Conservation (phyloP, 2,329 filamentous ascomycete genomes). For the Aspergillus neotritici region DNA sequence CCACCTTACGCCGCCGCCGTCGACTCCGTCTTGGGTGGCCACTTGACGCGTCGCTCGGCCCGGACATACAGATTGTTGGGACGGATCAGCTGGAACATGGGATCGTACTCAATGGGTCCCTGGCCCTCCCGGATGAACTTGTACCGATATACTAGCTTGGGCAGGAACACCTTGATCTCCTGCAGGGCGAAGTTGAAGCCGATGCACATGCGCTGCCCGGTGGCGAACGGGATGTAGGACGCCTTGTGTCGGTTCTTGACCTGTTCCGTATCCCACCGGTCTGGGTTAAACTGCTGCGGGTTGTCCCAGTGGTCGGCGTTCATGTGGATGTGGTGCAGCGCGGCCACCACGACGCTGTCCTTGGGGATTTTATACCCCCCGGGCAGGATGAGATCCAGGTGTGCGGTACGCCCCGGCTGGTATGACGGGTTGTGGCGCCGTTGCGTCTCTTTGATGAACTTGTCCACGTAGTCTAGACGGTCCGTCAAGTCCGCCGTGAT, state of each 20-base stretch:
- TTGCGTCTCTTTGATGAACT: constrained; percentile 53
- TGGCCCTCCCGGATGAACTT: constrained; percentile 47
- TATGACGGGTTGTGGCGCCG: constrained; percentile 56
- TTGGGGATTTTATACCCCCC: constrained; percentile 54
- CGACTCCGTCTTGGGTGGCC: constrained; percentile 19
- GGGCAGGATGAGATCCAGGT: constrained; percentile 52
- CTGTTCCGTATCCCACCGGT: constrained; percentile 53
- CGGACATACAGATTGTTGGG: constrained; percentile 23
- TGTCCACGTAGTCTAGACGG: constrained; percentile 41
- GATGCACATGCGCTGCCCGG: constrained; percentile 54
- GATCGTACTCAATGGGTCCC: constrained; percentile 38
- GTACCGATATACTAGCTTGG: constrained; percentile 56
- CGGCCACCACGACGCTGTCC: constrained; percentile 49
- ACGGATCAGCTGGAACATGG: constrained; percentile 25
- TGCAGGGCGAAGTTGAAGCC: constrained; percentile 60
- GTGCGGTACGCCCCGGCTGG: constrained; percentile 55
- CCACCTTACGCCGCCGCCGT: neutral
- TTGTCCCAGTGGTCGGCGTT: constrained; percentile 55
- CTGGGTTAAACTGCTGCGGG: constrained; percentile 53
- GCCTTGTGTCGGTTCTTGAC: constrained; percentile 49
- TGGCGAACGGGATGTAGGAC: constrained; percentile 55
- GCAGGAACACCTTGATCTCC: constrained; percentile 53
- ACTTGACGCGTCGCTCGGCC: constrained; percentile 18
- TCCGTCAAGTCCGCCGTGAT: constrained; percentile 44
- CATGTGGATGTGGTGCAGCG: constrained; percentile 42